phyloP scores from a whole-genome alignment of 495 filamentous ascomycete genomes.

The Penicillium alfredii region DNA sequence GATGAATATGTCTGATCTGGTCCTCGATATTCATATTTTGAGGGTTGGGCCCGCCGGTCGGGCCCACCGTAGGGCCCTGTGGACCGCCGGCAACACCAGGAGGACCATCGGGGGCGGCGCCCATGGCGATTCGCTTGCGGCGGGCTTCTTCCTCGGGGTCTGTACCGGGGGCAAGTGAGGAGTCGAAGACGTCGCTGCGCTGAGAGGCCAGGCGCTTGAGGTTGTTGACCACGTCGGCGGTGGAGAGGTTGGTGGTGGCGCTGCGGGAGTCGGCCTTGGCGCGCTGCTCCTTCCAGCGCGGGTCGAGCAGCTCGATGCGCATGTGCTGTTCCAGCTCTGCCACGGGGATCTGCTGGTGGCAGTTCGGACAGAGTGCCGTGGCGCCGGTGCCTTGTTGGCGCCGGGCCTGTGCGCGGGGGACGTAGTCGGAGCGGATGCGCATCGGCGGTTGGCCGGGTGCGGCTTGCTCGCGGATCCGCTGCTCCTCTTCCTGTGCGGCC shows the following conservation, averaged over 20 bases:
- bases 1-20: slow-evolving; percentile 45
- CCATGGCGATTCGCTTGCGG: slow-evolving; percentile 65
- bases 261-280: slow-evolving; percentile 79
- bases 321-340: slow-evolving; percentile 90
- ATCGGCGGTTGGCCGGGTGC: slow-evolving; percentile 61
- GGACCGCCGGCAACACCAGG: slow-evolving; percentile 17
- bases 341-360: slow-evolving; percentile 79
- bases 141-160: slow-evolving; percentile 64
- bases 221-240: slow-evolving; percentile 83
- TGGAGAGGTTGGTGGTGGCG: slow-evolving; percentile 81
- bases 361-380: slow-evolving; percentile 87
- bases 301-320: slow-evolving; percentile 92
- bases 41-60: slow-evolving; percentile 27
- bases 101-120: slow-evolving; percentile 15
- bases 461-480: slow-evolving; percentile 61
- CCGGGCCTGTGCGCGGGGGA: slow-evolving; percentile 74
- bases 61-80: slow-evolving; percentile 21
- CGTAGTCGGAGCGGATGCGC: slow-evolving; percentile 90
- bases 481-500: slow-evolving; percentile 59
- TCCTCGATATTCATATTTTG: slow-evolving; percentile 45
- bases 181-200: slow-evolving; percentile 85
- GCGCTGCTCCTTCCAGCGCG: slow-evolving; percentile 92
- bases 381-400: slow-evolving; percentile 53
- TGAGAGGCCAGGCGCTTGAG: slow-evolving; percentile 95
- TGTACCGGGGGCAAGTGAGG: slow-evolving; percentile 22